phyloP scores from a whole-genome alignment of 129 eudicot species.

The Sambucus nigra region DNA sequence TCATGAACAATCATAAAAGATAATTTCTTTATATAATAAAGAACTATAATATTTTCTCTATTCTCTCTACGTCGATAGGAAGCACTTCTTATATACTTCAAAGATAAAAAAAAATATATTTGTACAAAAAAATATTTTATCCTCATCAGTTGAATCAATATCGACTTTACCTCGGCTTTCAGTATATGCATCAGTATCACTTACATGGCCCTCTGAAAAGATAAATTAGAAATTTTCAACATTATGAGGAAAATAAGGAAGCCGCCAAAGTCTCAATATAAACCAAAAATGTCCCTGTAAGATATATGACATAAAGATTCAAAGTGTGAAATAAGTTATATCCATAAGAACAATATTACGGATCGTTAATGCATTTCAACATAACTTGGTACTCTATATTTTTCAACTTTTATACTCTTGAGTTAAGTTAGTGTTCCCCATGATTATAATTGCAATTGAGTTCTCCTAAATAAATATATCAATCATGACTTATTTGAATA shows the following conservation, averaged over 20 bases:
- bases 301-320: not conserved
- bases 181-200: slow-evolving; percentile 78
- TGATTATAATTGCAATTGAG: too few relatives aligned
- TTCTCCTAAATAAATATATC: too few relatives aligned
- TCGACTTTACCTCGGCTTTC: slow-evolving; percentile 80
- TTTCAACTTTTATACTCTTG: too few relatives aligned
- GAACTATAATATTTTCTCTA: slow-evolving; percentile 41
- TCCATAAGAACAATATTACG: too few relatives aligned
- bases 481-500: too few relatives aligned
- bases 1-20: slow-evolving; percentile 30
- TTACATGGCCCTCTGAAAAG: slow-evolving; percentile 92
- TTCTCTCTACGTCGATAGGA: slow-evolving; percentile 80
- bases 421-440: too few relatives aligned
- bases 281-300: not conserved
- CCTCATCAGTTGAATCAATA: slow-evolving; percentile 81
- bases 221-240: slow-evolving; percentile 84
- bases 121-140: slow-evolving; percentile 68
- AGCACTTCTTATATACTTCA: slow-evolving; percentile 87
- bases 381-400: too few relatives aligned
- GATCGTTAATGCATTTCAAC: too few relatives aligned
- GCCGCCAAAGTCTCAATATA: slow-evolving; percentile 5
- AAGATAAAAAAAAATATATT: slow-evolving; percentile 74
- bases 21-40: slow-evolving; percentile 40
- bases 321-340: too few relatives aligned
- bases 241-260: slow-evolving; percentile 11